Conservation (phyloP, 768 basidiomycete genomes). For the Kwoniella botswanensis region DNA sequence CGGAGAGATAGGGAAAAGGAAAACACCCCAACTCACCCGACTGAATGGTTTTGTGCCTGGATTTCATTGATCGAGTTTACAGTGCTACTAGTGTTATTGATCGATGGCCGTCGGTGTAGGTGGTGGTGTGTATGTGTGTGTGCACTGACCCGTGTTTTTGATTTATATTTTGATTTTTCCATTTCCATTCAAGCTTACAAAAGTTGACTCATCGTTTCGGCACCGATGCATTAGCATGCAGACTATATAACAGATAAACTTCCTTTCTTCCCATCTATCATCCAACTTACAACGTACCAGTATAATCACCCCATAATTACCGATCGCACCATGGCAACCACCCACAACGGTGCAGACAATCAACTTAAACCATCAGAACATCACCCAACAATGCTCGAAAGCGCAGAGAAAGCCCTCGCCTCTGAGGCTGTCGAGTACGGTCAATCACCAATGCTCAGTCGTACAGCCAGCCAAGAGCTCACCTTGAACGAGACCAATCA, state of each 20-base stretch:
- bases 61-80: not conserved
- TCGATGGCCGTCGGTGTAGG: not conserved
- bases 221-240: not conserved
- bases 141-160: not conserved
- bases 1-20: not conserved
- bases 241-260: not conserved
- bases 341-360: conserved; percentile 3
- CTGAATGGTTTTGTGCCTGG: not conserved
- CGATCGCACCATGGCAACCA: conserved; percentile 1
- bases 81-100: not conserved
- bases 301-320: not conserved
- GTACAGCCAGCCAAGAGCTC: conserved; percentile 22
- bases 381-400: conserved; percentile 8
- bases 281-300: not conserved
- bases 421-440: conserved; percentile 25
- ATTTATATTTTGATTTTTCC: no score
- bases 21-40: no score
- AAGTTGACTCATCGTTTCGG: not conserved
- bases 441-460: conserved; percentile 26
- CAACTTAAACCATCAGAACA: not conserved
- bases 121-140: no score
- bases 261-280: not conserved
- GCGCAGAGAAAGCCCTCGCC: conserved; percentile 15
- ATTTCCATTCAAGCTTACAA: not conserved
- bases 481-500: conserved; percentile 12